Percentiles rank a stretch among this genome's conserved stretches.
Conservation (phyloP, 257 asterid genomes). For the Przewalskia tangutica region DNA sequence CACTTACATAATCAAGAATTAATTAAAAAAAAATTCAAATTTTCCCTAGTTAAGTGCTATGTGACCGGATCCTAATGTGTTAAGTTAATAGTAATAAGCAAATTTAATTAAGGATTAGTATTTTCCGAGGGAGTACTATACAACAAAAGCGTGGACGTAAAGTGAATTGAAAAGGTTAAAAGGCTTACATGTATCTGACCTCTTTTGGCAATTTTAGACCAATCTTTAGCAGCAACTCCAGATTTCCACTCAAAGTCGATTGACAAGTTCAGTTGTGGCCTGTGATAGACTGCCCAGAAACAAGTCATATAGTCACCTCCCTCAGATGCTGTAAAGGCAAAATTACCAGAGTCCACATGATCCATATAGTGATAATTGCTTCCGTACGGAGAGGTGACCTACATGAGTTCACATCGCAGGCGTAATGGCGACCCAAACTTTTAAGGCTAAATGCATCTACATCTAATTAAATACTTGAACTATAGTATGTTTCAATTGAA, state of each 20-base stretch:
- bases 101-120: no score
- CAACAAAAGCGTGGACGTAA: no score
- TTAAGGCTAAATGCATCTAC: no score
- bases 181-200: constrained; percentile 10
- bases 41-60: no score
- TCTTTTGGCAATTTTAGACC: constrained; percentile 21
- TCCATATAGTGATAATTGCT: constrained; percentile 3
- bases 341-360: constrained; percentile 9
- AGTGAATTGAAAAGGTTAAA: not conserved
- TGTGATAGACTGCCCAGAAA: constrained; percentile 15
- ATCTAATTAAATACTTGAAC: no score
- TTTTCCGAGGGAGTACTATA: no score
- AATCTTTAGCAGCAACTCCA: constrained; percentile 19
- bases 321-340: constrained; percentile 17
- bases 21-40: no score
- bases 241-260: constrained; percentile 21
- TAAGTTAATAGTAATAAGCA: no score
- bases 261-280: constrained; percentile 6
- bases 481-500: no score
- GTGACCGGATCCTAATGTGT: no score
- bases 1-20: no score
- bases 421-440: not conserved
- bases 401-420: not conserved
- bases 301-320: constrained; percentile 15
- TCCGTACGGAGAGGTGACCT: constrained; percentile 16